Evolutionary conservation across 331 rosid species (phyloP), one percentile per base, ranked within the genome.

Genomic region (Quercus phellos): DNA sequence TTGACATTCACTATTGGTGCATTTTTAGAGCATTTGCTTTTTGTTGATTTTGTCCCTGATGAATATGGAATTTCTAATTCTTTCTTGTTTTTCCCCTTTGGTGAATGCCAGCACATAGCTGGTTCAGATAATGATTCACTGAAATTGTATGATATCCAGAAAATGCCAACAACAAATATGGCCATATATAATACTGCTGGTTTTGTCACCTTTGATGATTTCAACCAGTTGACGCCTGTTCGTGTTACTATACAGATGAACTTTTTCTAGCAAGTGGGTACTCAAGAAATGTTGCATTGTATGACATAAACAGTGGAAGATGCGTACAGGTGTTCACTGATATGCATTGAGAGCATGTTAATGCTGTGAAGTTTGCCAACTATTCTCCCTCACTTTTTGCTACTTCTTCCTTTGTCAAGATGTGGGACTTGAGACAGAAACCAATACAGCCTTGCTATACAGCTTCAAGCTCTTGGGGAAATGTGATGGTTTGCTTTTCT

Each of bases 341-440:
- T 70, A 90, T 92, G 95, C 97, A 92, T 76, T 74, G 54, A 73
- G 95, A 92, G 86, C 97, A 87, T 81, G 90, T 92, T 74, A 92
- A 92, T 78, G 94, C 88, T 29, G 93, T 88, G 58, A 92, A 92
- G 75, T 92, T 92, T 51, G 88, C 97, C 76, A 87, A 92, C 84
- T 89, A 90, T 83, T 90, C 97, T 74, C 95, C 97, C 2, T 82
- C 93, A 22, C 70, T 92, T 68, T 92, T 92, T 77, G 89, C 91
- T 64, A 92, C 97, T 75, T 90, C 97, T 60, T 92, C 97, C 12
- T 92, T 90, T 80, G 88, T 92, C 84, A 92, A 90, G 81, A 79
- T 87, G 95, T 92, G 97, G 97, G 97, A 92, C 81, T 80, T 92
- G 88, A 90, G 97, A 82, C 97, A 92, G 72, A 90, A 90, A 78